Base-by-base conservation (phyloP, 257 asterid genomes). In the Gentiana dahurica region DNA sequence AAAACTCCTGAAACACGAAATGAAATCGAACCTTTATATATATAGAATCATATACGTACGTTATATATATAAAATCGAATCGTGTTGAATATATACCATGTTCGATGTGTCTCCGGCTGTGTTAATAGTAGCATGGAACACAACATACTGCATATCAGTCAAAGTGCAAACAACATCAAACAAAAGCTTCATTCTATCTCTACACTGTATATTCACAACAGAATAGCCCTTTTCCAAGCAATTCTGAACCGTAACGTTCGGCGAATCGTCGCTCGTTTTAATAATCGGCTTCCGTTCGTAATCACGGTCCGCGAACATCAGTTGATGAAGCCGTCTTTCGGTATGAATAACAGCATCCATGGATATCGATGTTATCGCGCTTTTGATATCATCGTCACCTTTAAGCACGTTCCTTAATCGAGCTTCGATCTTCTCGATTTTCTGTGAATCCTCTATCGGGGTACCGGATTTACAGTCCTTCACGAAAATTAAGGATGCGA, bases 241-340 rank as follows among this genome's bases (percentile, higher is more conserved):
- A 71, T 88, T 83, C 74, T 77, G 87, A 13, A 92, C 95, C 5
- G 71, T 70, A 2, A 92, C 99, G 6, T 63, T 62, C 2, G 85
- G 81, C 8, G 70, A 62, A 12, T 75, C 83, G 1, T 57, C 80
- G 12, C 73, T 56, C 1, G 73, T 73, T 15, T 51, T 58, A 2
- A 80, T 68, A 0, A 66, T 51, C 9, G 91, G 71, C 64, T 73
- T 74, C 70, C 94, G 63, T 43, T 88, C 97, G 2, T 88, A 92
- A 67, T 92, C 99, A 15, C 97, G 72, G 59, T 92, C 99, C 0
- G 87, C 89, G 60, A 83, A 88, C 99, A 92, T 92, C 95, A 92
- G 74, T 71, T 92, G 99, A 59, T 92, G 99, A 65, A 92, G 99
- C 80, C 99, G 78, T 62, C 99, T 81, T 69, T 92, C 99, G 0